A percentile compares a stretch with the other conserved stretches of the same genome.
phyloP scores from a whole-genome alignment of 495 filamentous ascomycete species.

The Filosporella fistucella region DNA sequence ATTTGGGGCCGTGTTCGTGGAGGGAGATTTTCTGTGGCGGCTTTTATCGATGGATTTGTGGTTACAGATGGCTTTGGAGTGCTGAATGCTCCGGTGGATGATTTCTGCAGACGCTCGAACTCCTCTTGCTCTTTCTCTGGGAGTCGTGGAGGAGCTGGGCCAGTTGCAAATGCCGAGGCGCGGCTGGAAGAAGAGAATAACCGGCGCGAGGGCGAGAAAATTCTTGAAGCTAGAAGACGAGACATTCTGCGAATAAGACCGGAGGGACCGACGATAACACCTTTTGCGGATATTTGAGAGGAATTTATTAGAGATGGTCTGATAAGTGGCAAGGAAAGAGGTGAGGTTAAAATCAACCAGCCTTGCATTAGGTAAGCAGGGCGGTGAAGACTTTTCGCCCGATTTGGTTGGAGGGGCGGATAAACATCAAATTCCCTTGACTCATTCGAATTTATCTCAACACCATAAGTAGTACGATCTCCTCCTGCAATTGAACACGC shows the following conservation, averaged over 20 bases:
- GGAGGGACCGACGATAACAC: too few relatives aligned
- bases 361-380: too few relatives aligned
- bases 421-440: conserved; percentile 14
- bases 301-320: neutral
- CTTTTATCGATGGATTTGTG: conserved; percentile 12
- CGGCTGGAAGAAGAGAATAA: conserved; percentile 23
- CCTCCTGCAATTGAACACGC: conserved; percentile 9
- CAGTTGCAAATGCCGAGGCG: conserved; percentile 25
- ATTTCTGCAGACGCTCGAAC: conserved; percentile 77
- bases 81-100: conserved; percentile 71
- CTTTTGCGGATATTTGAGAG: too few relatives aligned
- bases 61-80: conserved; percentile 43
- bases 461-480: neutral
- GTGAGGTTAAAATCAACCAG: neutral
- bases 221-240: conserved; percentile 22
- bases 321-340: neutral
- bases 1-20: conserved; percentile 22
- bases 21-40: conserved; percentile 4
- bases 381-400: too few relatives aligned
- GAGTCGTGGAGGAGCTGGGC: conserved; percentile 76
- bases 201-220: conserved; percentile 31
- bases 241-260: too few relatives aligned
- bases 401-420: conserved; percentile 14
- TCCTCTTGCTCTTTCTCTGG: conserved; percentile 87
- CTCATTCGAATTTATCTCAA: conserved; percentile 12